Base-by-base conservation (phyloP, 495 filamentous ascomycete species). In the Physcia stellaris region DNA sequence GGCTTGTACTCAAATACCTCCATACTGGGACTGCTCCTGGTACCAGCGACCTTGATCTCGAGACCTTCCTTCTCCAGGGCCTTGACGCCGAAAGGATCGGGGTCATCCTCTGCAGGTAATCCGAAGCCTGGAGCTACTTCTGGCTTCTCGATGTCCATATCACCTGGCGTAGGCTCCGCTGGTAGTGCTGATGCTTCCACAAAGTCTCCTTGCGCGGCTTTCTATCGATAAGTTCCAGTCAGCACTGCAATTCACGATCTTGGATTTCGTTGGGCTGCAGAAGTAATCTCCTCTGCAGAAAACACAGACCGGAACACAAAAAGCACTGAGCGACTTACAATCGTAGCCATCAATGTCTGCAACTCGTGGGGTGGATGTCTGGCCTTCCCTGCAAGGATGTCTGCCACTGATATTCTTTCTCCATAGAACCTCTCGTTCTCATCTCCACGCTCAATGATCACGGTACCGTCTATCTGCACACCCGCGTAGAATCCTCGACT, bases 371-470 rank as follows among this genome's bases (percentile, higher is more conserved):
- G 71, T 27, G 73, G 71, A 52, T 82, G 72, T 31, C 73, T 66
- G 19, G 74, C 76, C 52, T 86, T 87, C 41, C 84, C 83, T 1
- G 79, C 75, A 10, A 94, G 59, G 40, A 94, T 87, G 43, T 94
- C 83, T 15, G 67, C 64, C n/a, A 84, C 81, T 11, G 71, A 66
- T 32, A 92, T 68, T 30, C 68, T 71, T 52, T 81, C 66, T 16
- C 73, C 72, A 56, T 90, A 94, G 49, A 92, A 93, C 4, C 75
- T 67, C 54, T 86, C 86, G 55, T 94, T 94, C 60, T 93, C 86
- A 49, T 93, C 86, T 2, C 70, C 75, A 15, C 86, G 73, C 55
- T 94, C 86, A 36, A 82, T 79, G 41, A 94, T 65, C 37, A 90
- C 66, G 0, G 85, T 90, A 1, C 86, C 86, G 43, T 92, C 83